phyloP scores from a whole-genome alignment of 306 rosid species.

The Pyrus pyrifolia region DNA sequence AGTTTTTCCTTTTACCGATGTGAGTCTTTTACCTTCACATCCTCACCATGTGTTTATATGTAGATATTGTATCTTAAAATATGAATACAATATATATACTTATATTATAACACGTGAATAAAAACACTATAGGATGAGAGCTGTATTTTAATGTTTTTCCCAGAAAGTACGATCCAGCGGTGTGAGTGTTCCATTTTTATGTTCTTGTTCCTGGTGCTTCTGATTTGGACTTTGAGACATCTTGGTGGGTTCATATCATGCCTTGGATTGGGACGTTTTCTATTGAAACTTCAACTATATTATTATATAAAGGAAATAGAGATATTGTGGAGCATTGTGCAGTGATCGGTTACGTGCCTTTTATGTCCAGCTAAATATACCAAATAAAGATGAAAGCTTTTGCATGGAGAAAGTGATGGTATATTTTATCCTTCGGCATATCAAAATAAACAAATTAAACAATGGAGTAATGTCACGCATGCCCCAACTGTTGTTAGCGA shows the following conservation, averaged over 20 bases:
- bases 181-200: background rate
- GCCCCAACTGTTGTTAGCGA: constrained; percentile 1
- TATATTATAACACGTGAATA: background rate
- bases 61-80: no score
- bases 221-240: constrained; percentile 14
- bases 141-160: no score
- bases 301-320: background rate
- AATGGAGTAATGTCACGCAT: constrained; percentile 11
- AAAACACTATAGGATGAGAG: background rate
- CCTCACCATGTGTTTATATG: no score
- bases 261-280: constrained; percentile 30
- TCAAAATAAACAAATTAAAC: background rate
- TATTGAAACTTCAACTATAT: background rate
- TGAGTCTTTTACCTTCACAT: no score
- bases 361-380: background rate
- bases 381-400: background rate
- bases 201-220: constrained; percentile 5
- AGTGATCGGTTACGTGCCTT: background rate
- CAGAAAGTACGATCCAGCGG: background rate
- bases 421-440: background rate
- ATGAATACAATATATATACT: no score
- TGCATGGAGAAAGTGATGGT: constrained; percentile 5
- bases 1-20: no score
- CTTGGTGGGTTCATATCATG: constrained; percentile 6
- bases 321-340: background rate